These are phyloP conservation scores for Petunia secreta DNA, from an alignment of 257 asterid species.

Conservation along the genomic window DNA sequence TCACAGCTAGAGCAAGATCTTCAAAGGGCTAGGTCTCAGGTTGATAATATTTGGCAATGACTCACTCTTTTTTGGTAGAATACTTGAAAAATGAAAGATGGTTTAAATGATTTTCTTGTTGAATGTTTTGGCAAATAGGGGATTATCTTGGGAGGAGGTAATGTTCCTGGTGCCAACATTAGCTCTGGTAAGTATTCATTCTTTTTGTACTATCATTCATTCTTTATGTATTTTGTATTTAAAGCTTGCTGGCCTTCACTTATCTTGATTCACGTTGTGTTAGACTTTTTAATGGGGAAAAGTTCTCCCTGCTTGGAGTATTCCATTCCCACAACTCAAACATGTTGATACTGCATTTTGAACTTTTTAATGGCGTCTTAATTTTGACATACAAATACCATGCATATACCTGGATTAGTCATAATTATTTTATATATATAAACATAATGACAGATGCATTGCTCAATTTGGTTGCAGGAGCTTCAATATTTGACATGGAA, in stretches of 20 bases:
- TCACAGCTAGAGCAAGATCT: constrained; percentile 95
- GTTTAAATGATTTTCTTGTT: constrained; percentile 18
- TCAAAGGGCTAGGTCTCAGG: constrained; percentile 95
- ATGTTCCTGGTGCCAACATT: constrained; percentile 64
- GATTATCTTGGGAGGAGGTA: constrained; percentile 81
- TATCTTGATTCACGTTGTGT: no score
- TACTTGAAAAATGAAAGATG: neutral
- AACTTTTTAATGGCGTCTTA: no score
- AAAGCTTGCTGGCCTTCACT: no score
- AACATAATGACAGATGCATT: neutral
- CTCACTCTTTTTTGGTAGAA: neutral
- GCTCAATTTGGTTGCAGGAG: constrained; percentile 51
- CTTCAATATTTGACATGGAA: constrained; percentile 89
- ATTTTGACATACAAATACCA: neutral
- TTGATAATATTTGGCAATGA: constrained; percentile 26
- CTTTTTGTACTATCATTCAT: neutral
- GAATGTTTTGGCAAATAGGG: constrained; percentile 60
- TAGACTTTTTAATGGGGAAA: no score
- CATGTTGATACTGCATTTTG: no score
- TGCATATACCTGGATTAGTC: neutral
- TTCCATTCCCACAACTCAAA: no score
- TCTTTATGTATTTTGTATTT: neutral
- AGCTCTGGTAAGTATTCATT: constrained; percentile 67
- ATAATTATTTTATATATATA: no score
- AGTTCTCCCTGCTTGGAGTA: no score